phyloP scores from a whole-genome alignment of 148 eudicot genomes.

The Polygonum aviculare region DNA sequence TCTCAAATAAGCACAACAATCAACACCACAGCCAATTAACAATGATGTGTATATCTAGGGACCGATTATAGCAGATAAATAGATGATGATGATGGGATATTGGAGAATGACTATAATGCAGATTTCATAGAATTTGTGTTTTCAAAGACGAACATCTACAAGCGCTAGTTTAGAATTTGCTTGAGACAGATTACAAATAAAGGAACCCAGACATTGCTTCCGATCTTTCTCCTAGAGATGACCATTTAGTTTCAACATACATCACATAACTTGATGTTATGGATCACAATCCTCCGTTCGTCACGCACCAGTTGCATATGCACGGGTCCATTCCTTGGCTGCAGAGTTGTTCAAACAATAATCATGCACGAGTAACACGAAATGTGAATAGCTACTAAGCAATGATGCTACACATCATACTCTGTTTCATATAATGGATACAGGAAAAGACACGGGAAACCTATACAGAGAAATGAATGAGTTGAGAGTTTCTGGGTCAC shows the following conservation, averaged over 20 bases:
- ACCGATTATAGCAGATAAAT: no score
- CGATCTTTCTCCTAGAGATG: neutral
- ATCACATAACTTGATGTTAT: neutral
- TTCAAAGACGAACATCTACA: constrained; percentile 5
- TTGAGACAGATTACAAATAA: constrained; percentile 1
- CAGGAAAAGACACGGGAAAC: no score
- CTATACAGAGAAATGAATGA: no score
- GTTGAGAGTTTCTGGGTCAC: neutral
- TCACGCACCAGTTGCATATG: constrained; percentile 61
- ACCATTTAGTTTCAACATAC: constrained; percentile 6
- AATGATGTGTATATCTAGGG: no score
- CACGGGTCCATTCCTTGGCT: constrained; percentile 75
- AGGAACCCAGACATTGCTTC: neutral
- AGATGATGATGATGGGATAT: neutral
- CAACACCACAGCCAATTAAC: no score
- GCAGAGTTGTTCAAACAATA: constrained; percentile 17
- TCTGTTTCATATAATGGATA: no score
- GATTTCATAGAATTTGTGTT: neutral
- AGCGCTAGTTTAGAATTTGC: constrained; percentile 1
- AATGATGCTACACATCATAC: no score
- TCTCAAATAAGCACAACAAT: no score
- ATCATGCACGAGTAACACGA: neutral
- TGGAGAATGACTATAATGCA: neutral
- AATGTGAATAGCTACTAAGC: neutral
- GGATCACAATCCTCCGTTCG: neutral